These are phyloP conservation scores for Gossypium ekmanianum DNA, from an alignment of 345 rosid species.

Conservation along the genomic window DNA sequence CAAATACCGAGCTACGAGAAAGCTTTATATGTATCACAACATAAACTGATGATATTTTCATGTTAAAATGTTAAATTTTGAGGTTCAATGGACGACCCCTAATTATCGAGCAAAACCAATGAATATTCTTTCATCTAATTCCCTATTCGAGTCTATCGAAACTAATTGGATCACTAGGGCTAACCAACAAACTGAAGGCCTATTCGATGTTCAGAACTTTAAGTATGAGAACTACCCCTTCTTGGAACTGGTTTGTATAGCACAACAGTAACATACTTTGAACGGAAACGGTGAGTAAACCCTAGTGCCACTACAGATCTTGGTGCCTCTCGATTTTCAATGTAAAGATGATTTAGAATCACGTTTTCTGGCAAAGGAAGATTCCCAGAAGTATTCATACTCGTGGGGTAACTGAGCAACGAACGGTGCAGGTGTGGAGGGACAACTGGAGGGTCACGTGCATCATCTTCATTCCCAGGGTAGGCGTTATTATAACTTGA, in stretches of 20 bases:
- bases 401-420: conserved; percentile 50
- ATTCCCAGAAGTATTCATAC: conserved; percentile 41
- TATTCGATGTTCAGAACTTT: conserved; percentile 23
- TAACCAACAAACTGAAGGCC: conserved; percentile 17
- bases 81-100: conserved; percentile 15
- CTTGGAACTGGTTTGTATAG: conserved; percentile 83
- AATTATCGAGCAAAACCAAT: conserved; percentile 20
- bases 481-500: conserved; percentile 78
- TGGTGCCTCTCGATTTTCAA: conserved; percentile 78
- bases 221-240: conserved; percentile 55
- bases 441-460: conserved; percentile 79
- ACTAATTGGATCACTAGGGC: conserved; percentile 23
- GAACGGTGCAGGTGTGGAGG: conserved; percentile 78
- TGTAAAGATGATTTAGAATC: conserved; percentile 83
- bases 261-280: conserved; percentile 90
- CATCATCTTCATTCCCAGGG: conserved; percentile 65
- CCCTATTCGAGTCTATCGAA: conserved; percentile 13
- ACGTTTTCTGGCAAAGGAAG: conserved; percentile 60
- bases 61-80: conserved; percentile 12
- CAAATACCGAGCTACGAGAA: neutral
- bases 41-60: conserved; percentile 10
- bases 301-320: conserved; percentile 93
- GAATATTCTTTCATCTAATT: conserved; percentile 21
- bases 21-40: conserved; percentile 10
- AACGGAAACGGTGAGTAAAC: conserved; percentile 78